Conservation (phyloP, 169 alveolate genomes). For the Blepharisma undulans region DNA sequence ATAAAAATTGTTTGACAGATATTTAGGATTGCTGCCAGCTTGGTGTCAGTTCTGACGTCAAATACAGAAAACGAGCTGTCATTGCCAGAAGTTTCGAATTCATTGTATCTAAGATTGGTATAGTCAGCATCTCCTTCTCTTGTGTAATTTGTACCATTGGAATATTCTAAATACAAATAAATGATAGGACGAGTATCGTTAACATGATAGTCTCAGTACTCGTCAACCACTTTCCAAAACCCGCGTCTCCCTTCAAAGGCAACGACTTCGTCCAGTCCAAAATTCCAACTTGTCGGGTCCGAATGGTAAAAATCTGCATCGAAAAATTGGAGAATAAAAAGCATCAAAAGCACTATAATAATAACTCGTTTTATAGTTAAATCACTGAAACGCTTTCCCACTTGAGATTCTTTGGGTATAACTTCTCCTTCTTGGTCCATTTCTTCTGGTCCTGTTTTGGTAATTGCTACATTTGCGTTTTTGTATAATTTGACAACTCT, state of each 20-base stretch:
- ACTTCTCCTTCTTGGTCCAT: constrained; percentile 3
- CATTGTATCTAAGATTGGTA: not conserved
- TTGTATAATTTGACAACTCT: constrained; percentile 41
- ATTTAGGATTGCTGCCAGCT: constrained; percentile 62
- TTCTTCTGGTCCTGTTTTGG: not conserved
- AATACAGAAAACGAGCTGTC: not conserved
- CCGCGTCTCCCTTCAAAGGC: constrained; percentile 2
- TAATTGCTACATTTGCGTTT: constrained; percentile 15
- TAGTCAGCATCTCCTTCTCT: constrained; percentile 21
- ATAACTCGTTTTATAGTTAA: constrained; percentile 71
- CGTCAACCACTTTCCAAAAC: not conserved
- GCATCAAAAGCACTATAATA: constrained; percentile 61
- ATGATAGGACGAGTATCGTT: constrained; percentile 20
- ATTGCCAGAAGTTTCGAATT: not conserved
- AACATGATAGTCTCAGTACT: constrained; percentile 1
- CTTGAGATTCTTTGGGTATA: constrained; percentile 67
- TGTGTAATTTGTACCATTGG: not conserved
- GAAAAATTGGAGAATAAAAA: constrained; percentile 67
- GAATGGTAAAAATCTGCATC: constrained; percentile 52
- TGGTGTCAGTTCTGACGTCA: constrained; percentile 34
- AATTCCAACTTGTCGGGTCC: constrained; percentile 18
- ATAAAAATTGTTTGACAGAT: constrained; percentile 72
- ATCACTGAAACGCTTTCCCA: constrained; percentile 70
- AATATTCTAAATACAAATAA: not conserved
- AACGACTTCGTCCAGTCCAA: constrained; percentile 1